Evolutionary conservation across 2,329 filamentous ascomycete species (phyloP), one percentile per base, ranked within the genome.

Genomic region (Thermoascus crustaceus): DNA sequence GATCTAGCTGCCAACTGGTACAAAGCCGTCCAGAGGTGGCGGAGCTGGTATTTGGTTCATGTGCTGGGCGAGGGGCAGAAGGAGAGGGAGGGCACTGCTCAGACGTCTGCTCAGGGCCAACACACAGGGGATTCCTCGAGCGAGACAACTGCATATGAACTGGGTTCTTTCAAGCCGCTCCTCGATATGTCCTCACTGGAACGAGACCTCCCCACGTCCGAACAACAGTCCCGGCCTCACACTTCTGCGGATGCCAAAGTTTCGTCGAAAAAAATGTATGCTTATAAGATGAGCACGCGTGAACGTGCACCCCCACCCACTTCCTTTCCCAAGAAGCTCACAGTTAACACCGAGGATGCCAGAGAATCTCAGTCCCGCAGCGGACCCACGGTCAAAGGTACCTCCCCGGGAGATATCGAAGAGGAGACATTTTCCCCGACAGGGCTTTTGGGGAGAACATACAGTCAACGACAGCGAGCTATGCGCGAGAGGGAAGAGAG

Each of bases 31-130:
- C 86, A 94, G 42, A 66, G 65, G 24, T 95, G 88, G 88, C 76
- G 89, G 39, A 93, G 85, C 58, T 94, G 87, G 86, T 94, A 94
- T 52, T 64, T 95, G 5, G 82, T 85, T 27, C 80, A 85, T 47
- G 78, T 78, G 41, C 73, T 81, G 53, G 76, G 78, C 11, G 71
- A 73, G 36, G 68, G 67, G n/a, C 54, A 66, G 41, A 64, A 61
- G 46, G 50, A 57, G 25, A 46, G 54, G 16, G 26, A 40, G 18
- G 46, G 35, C 38, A 50, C 45, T 34, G 49, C 37, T 41, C 57
- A 53, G 40, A 47, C 38, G 21, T 51, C 44, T 42, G 11, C 4
- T 27, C 35, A 10, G 18, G 29, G 47, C 58, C 24, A 44, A 23
- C 33, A 11, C 41, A 32, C 35, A 48, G 34, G 30, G 45, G 42